Conservation (phyloP, 257 asterid genomes). For the Anisodus acutangulus region DNA sequence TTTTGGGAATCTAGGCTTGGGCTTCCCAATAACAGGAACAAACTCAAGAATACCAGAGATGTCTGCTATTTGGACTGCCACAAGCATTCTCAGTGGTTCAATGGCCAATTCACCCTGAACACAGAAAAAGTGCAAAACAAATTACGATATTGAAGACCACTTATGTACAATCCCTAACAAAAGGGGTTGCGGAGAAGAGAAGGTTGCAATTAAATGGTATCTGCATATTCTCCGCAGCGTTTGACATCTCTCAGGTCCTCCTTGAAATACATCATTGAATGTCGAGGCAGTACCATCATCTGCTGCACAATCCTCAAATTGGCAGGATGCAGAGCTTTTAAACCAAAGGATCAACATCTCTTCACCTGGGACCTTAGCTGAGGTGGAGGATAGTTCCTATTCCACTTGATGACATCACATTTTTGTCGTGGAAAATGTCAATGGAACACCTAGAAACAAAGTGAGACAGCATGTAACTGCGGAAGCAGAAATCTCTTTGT, state of each 20-base stretch:
- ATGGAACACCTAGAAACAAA: not conserved
- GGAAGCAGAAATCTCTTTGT: not conserved
- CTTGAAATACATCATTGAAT: conserved; percentile 20
- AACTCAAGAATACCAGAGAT: conserved; percentile 7
- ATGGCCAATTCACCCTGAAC: not conserved
- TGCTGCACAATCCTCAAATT: conserved; percentile 9
- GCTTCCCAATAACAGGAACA: not conserved
- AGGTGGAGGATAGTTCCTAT: conserved; percentile 26
- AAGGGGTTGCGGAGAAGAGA: conserved; percentile 7
- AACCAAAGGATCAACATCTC: conserved; percentile 27
- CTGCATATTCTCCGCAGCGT: conserved; percentile 15
- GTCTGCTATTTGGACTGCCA: conserved; percentile 26
- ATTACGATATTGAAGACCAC: conserved; percentile 5
- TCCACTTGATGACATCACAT: conserved; percentile 4
- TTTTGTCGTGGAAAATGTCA: not conserved
- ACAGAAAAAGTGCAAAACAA: conserved; percentile 11
- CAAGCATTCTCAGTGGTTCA: not conserved
- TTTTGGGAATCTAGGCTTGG: conserved; percentile 21
- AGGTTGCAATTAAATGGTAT: conserved; percentile 14
- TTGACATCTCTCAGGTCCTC: not conserved
- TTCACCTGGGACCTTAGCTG: conserved; percentile 16
- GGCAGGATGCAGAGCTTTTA: conserved; percentile 12
- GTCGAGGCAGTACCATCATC: not conserved
- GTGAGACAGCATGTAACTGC: conserved; percentile 24
- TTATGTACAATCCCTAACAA: conserved; percentile 14